Evolutionary conservation across 352 stramenopile genomes (phyloP), one percentile per base, ranked within the genome.

Genomic region (Pythium vanterpoolii): DNA sequence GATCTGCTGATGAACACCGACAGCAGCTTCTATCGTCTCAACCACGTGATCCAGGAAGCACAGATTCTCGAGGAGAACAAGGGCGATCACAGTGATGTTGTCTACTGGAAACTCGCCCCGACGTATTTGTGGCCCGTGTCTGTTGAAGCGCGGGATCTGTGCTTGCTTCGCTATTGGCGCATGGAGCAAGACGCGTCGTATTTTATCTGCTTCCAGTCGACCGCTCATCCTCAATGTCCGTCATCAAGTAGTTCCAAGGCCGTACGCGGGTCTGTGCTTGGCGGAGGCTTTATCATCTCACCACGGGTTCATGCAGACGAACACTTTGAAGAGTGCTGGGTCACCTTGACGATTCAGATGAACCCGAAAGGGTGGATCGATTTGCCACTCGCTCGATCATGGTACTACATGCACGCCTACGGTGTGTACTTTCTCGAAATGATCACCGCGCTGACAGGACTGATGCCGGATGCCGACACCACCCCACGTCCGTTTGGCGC

Each of bases 171-270:
- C 24, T 91, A 95, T 56, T 95, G 85, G 85, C 81, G 79, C 13
- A 91, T 89, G 63, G 81, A 93, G 43, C 74, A 84, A 5, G 83
- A 93, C 60, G 71, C 75, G 24, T 89, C 83, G 3, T 95, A 92
- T 44, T 89, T 93, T 58, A 80, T 95, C 51, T 93, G 83, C 57
- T 90, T 92, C 58, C 85, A 95, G 69, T 95, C 85, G n/a, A 91
- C 81, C 16, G 80, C 77, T 0, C 79, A 95, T 56, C 7, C 56
- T 2, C 63, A 83, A 5, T 92, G 79, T 38, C 84, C 81, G 30
- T 31, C 24, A 0, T 26, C 61, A 0, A 65, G 36, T 7, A 57
- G 47, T 26, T 64, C 57, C 1, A 63, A 63, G 8, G 61, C 72
- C 16, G 77, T 93, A 27, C 77, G 76, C 40, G 85, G 71, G 8